Evolutionary conservation across 176 grass and related monocot species (phyloP), one percentile per base, ranked within the genome.

Genomic region (Rhynchospora pubera): DNA sequence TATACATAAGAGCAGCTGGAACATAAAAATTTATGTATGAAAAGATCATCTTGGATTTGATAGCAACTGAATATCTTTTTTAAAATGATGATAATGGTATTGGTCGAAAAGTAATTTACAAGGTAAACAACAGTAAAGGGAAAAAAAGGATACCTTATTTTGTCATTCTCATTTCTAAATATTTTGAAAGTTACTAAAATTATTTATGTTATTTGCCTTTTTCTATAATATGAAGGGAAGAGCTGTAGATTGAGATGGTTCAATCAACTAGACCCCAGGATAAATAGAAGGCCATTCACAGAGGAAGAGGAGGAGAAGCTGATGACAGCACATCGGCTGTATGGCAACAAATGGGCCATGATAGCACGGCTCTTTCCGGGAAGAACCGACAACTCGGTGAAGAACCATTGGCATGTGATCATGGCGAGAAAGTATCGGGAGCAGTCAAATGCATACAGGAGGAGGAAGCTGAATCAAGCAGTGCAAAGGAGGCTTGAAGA

Each of bases 321-420:
- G 0, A 89, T 95, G 90, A 87, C 90, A 56, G 92, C 96, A 65
- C 92, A 98, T 85, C 69, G 91, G 42, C 79, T 90, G 77, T 98
- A 94, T 56, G 96, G 92, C 57, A 98, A 98, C 87, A 98, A 93
- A 79, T 98, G 96, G 96, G 87, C 96, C n/a, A 85, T 94, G 87
- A 98, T 98, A 83, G 90, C 92, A 19, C 81, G 90, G 2, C 87
- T 98, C 45, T 94, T 98, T 87, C 96, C 96, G 3, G 96, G 96
- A 1, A 87, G 96, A 44, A 98, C 96, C 1, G 96, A 94, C 85
- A 94, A 94, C 84, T 89, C 90, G 32, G 87, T 98, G 65, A 98
- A 98, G 90, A 98, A 94, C 84, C 96, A 98, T 83, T 98, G 96
- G 92, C 96, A 95, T 52, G 92, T 95, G 74, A 88, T 99, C 90